Base-by-base conservation (phyloP, 768 basidiomycete genomes). In the Phylloporus sp. region DNA sequence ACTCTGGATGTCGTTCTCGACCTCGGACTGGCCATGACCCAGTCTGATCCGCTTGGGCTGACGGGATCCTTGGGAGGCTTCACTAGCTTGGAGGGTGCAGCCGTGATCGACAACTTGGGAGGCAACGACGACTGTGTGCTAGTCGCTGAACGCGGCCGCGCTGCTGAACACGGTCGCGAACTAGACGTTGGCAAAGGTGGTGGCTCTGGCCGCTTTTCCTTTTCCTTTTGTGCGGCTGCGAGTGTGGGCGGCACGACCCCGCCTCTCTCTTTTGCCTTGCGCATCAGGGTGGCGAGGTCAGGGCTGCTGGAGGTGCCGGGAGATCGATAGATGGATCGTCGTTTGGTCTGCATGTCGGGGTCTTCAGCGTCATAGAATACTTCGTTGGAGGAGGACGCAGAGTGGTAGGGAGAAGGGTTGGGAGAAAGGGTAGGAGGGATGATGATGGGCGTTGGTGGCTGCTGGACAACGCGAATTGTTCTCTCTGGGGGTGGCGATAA, bases 251-350 rank as follows among this genome's bases (percentile, higher is more conserved):
- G 64, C 22, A 78, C 62, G 35, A 74, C 70, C 0, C 73, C 78
- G 18, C 81, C 81, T 45, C 79, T 74, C 61, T 86, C 87, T 70
- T 85, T 91, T 15, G 89, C 86, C 70, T 93, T 94, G 55, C 86
- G 79, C 47, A 94, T 68, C 47, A 97, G 76, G 10, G 91, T 93
- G 5, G 91, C 91, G 20, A 97, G 76, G 70, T 97, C 94, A 24
- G 94, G 95, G 64, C 88, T 92, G 60, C 88, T 91, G 29, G 92
- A 88, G 8, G 91, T 95, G 38, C 92, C 94, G 11, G 88, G 79
- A 18, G 89, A 86, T 51, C 94, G 79, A 67, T 93, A 94, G 73
- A 97, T 81, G 56, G 88, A 90, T 45, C 91, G 80, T 40, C 91
- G 80, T 67, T 88, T 88, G 8, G 80, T 81, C 61, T 86, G 83